Evolutionary conservation across 1,139 yeast genomes (phyloP).

Genomic region (Blastobotrys niveus): DNA sequence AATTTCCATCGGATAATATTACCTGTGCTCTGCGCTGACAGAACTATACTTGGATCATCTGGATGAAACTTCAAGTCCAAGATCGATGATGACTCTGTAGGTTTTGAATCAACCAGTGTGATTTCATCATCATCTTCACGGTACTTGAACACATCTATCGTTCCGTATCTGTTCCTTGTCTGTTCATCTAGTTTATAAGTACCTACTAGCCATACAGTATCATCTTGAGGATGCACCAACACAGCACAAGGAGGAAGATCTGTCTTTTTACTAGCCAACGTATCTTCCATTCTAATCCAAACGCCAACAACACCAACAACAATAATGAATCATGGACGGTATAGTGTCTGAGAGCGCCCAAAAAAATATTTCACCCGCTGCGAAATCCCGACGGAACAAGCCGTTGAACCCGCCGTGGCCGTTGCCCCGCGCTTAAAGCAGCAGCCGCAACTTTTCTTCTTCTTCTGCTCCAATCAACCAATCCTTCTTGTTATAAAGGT

Average conservation of each 20-base stretch:
- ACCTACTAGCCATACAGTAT: slow-evolving; percentile 54
- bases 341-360: too few species aligned
- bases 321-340: too few species aligned
- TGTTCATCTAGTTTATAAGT: slow-evolving; percentile 68
- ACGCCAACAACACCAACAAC: background rate
- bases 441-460: too few species aligned
- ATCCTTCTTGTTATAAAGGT: too few species aligned
- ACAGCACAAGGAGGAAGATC: slow-evolving; percentile 80
- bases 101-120: slow-evolving; percentile 1
- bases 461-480: too few species aligned
- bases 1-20: slow-evolving; percentile 56
- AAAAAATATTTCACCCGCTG: too few species aligned
- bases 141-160: slow-evolving; percentile 53
- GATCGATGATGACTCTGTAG: slow-evolving; percentile 50
- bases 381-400: too few species aligned
- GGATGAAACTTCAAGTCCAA: slow-evolving; percentile 70
- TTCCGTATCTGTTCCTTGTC: slow-evolving; percentile 58
- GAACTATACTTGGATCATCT: slow-evolving; percentile 42
- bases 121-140: slow-evolving; percentile 11
- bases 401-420: too few species aligned
- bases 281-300: background rate
- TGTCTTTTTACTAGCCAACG: slow-evolving; percentile 31
- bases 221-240: slow-evolving; percentile 49
- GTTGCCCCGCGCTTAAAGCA: too few species aligned
- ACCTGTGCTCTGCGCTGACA: slow-evolving; percentile 80